Base-by-base conservation (phyloP, 495 filamentous ascomycete species). In the Penicillium paxilli region DNA sequence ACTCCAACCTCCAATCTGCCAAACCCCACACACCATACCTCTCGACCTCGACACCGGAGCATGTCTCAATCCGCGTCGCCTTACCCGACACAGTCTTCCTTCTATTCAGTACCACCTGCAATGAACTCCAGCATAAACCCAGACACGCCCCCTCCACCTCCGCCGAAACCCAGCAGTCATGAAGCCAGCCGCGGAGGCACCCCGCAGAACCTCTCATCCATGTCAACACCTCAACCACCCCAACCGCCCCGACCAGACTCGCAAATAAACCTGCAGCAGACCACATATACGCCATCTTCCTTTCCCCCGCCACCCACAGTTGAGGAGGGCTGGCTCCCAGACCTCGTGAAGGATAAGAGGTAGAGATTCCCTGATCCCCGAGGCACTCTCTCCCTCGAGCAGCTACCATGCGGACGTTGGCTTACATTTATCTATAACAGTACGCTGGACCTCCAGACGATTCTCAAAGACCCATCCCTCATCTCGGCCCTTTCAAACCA, bases 281-380 rank as follows among this genome's bases (percentile, higher is more conserved):
- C 60, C 16, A 19, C 19, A 54, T 49, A 54, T 32, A 9, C 55
- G 41, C 23, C 51, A 5, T 16, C 22, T n/a, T 49, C 52, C 16
- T 52, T 73, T 26, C 67, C 72, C 14, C 54, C 69, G 5, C 72
- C 74, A 3, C 74, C 76, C 0, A 55, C 70, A 12, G 20, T 73
- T 25, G 76, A 76, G 44, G 76, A 79, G 35, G 67, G 70, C 22
- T 94, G 90, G 87, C 71, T 92, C 3, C 90, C 90, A 5, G 77
- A 77, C 26, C 73, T 84, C 21, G 73, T 92, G 1, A 78, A 88
- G 53, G 87, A 88, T 59, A 92, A 91, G 75, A 84, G 88, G 88
- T 92, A 75, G n/a, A n/a, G n/a, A n/a, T n/a, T n/a, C n/a, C n/a
- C n/a, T n/a, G n/a, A n/a, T n/a, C n/a, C n/a, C n/a, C n/a, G n/a